Evolutionary conservation across 768 basidiomycete species (phyloP).

Genomic region (Collybiopsis luxurians): DNA sequence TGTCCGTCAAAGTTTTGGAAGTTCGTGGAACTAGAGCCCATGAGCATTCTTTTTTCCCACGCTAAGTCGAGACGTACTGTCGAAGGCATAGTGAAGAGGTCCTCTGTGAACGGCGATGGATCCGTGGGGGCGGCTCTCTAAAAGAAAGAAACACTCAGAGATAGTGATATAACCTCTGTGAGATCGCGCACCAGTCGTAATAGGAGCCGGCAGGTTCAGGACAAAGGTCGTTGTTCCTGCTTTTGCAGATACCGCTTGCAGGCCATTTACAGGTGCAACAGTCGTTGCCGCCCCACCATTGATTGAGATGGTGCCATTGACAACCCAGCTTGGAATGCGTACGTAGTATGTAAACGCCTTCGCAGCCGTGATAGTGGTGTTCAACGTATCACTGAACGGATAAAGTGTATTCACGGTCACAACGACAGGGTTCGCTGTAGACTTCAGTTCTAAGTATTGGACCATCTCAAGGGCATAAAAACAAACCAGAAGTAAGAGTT

Average conservation of each 20-base stretch:
- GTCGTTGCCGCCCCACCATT: slow-evolving; percentile 31
- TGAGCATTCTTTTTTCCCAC: neutral
- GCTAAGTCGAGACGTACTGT: slow-evolving; percentile 32
- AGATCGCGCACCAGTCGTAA: slow-evolving; percentile 36
- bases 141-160: neutral
- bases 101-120: slow-evolving; percentile 55
- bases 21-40: slow-evolving; percentile 23
- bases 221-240: slow-evolving; percentile 44
- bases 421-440: slow-evolving; percentile 37
- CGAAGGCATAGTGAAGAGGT: slow-evolving; percentile 53
- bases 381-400: slow-evolving; percentile 48
- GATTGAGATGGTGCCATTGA: slow-evolving; percentile 40
- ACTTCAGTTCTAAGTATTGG: neutral
- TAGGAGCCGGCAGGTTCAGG: slow-evolving; percentile 44
- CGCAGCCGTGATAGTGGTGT: slow-evolving; percentile 41
- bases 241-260: slow-evolving; percentile 36
- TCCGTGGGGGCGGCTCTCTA: slow-evolving; percentile 49
- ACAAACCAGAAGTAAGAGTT: slow-evolving; percentile 35
- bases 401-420: slow-evolving; percentile 48
- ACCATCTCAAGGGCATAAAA: neutral
- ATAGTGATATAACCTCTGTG: neutral
- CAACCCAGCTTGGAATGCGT: slow-evolving; percentile 51
- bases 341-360: slow-evolving; percentile 45
- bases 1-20: slow-evolving; percentile 34
- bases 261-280: slow-evolving; percentile 39